Evolutionary conservation across 345 rosid genomes (phyloP).

Genomic region (Zanthoxylum bungeanum): DNA sequence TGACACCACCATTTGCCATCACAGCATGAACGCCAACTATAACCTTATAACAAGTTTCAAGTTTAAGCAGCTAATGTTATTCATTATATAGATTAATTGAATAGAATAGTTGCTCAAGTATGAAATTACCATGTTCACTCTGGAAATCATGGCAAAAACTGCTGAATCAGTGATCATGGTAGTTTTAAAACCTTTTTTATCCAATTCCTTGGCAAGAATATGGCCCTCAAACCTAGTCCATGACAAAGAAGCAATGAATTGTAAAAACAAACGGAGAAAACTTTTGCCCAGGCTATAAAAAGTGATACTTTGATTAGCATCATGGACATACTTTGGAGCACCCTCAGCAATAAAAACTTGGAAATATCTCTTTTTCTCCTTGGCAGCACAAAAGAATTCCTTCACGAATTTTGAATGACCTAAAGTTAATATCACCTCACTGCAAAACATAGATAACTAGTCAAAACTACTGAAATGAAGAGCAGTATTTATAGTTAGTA

Average conservation of each 20-base stretch:
- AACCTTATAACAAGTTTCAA: slow-evolving; percentile 25
- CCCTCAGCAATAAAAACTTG: slow-evolving; percentile 61
- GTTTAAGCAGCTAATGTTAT: slow-evolving; percentile 17
- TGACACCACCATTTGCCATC: slow-evolving; percentile 46
- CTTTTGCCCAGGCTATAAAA: not conserved
- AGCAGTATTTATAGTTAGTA: not conserved
- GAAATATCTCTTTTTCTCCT: slow-evolving; percentile 50
- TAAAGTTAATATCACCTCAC: slow-evolving; percentile 56
- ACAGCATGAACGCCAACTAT: slow-evolving; percentile 44
- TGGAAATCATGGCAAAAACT: slow-evolving; percentile 52
- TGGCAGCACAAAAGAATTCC: slow-evolving; percentile 55
- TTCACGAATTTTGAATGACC: slow-evolving; percentile 53
- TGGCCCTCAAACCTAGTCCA: slow-evolving; percentile 55
- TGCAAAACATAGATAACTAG: slow-evolving; percentile 21
- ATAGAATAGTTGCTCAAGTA: not conserved
- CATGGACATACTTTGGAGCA: slow-evolving; percentile 47
- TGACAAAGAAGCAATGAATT: slow-evolving; percentile 8
- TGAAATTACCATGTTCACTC: slow-evolving; percentile 47
- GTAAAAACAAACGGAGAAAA: not conserved
- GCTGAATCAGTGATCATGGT: slow-evolving; percentile 57
- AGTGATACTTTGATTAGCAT: not conserved
- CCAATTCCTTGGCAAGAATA: slow-evolving; percentile 52
- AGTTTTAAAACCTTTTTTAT: slow-evolving; percentile 43
- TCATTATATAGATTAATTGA: slow-evolving; percentile 13
- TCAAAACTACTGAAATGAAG: not conserved